phyloP scores from a whole-genome alignment of 805 yeast species.

The Ogataea glucozyma region DNA sequence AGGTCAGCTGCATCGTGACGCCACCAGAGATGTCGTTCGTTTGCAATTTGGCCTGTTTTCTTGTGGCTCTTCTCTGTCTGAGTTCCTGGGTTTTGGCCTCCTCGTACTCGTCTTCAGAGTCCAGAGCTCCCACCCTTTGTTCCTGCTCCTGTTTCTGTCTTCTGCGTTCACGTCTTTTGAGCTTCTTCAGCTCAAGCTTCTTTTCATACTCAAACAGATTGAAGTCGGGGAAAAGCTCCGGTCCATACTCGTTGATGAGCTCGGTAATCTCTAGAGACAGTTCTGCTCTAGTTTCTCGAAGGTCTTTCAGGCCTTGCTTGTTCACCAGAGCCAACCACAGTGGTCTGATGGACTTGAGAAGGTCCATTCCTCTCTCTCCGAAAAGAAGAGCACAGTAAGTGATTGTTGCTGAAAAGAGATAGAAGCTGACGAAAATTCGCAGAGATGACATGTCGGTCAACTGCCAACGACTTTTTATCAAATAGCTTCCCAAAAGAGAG shows the following conservation, averaged over 20 bases:
- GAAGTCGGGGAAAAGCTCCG: slow-evolving; percentile 84
- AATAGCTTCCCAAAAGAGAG: slow-evolving; percentile 58
- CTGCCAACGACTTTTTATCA: slow-evolving; percentile 29
- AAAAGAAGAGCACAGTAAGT: slow-evolving; percentile 89
- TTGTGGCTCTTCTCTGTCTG: slow-evolving; percentile 42
- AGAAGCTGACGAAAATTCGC: slow-evolving; percentile 45
- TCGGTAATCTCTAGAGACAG: slow-evolving; percentile 76
- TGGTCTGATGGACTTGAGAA: slow-evolving; percentile 80
- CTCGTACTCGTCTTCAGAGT: slow-evolving; percentile 49
- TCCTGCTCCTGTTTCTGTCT: slow-evolving; percentile 26
- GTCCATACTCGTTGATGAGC: slow-evolving; percentile 77
- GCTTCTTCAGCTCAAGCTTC: slow-evolving; percentile 35
- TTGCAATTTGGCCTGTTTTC: slow-evolving; percentile 30
- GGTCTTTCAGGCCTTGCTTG: slow-evolving; percentile 54
- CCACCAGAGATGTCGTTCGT: slow-evolving; percentile 10
- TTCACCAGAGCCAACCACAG: slow-evolving; percentile 64
- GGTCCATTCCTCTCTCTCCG: slow-evolving; percentile 93
- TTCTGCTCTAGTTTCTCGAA: slow-evolving; percentile 61
- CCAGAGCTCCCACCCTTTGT: slow-evolving; percentile 13
- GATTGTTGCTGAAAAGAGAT: slow-evolving; percentile 65
- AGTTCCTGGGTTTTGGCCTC: slow-evolving; percentile 49
- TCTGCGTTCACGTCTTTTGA: slow-evolving; percentile 29
- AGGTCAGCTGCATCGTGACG: slow-evolving; percentile 44
- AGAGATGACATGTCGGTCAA: slow-evolving; percentile 24
- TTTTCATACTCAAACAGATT: slow-evolving; percentile 52